Evolutionary conservation across 352 stramenopile genomes (phyloP).

Genomic region (Phytopythium vexans): DNA sequence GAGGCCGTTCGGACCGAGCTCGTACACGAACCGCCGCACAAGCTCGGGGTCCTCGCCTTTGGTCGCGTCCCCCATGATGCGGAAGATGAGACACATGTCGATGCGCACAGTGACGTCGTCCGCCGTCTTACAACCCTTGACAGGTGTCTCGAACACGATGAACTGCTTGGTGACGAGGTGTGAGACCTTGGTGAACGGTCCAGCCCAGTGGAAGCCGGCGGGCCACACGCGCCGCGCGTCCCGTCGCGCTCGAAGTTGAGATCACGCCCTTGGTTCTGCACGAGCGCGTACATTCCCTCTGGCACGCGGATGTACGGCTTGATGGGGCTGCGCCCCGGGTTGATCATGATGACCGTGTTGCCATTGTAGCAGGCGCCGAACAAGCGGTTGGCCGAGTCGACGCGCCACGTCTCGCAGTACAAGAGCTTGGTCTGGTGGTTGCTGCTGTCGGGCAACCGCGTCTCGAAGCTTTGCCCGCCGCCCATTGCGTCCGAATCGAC

Average conservation of each 20-base stretch:
- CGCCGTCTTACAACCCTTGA: slow-evolving; percentile 88
- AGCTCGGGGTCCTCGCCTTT: slow-evolving; percentile 81
- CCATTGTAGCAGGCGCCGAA: slow-evolving; percentile 81
- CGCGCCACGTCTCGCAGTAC: slow-evolving; percentile 54
- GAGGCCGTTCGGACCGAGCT: slow-evolving; percentile 79
- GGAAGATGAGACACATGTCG: slow-evolving; percentile 85
- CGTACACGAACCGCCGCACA: slow-evolving; percentile 88
- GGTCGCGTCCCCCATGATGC: slow-evolving; percentile 85
- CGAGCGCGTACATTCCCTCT: slow-evolving; percentile 86
- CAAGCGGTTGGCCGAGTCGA: slow-evolving; percentile 66
- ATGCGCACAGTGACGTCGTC: slow-evolving; percentile 88
- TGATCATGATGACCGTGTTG: slow-evolving; percentile 81
- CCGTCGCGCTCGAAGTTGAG: slow-evolving; percentile 52
- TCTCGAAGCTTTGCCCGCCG: slow-evolving; percentile 10
- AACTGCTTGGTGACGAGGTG: slow-evolving; percentile 89
- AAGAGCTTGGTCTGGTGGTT: slow-evolving; percentile 55
- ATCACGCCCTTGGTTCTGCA: slow-evolving; percentile 83
- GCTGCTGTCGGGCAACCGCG: slow-evolving; percentile 3
- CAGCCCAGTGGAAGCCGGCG: slow-evolving; percentile 70
- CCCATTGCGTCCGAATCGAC: slow-evolving; percentile 1
- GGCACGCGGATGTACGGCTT: slow-evolving; percentile 86
- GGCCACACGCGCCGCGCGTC: slow-evolving; percentile 66
- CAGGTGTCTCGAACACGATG: slow-evolving; percentile 84
- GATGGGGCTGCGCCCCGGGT: slow-evolving; percentile 49
- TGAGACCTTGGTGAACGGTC: slow-evolving; percentile 75